Evolutionary conservation across 352 stramenopile species (phyloP).

Genomic region (Phytophthora pini): DNA sequence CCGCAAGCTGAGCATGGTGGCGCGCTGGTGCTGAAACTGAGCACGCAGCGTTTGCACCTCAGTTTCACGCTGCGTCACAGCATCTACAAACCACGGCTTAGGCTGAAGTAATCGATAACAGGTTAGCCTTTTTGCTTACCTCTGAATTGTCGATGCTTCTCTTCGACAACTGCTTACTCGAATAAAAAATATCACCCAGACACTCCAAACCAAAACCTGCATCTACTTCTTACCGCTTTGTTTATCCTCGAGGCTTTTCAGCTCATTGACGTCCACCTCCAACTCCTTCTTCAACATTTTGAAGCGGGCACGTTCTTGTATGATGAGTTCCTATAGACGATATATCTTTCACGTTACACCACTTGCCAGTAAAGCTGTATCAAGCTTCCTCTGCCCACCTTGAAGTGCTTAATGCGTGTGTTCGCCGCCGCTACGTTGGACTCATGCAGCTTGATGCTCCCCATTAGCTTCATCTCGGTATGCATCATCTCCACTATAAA

Average conservation of each 20-base stretch:
- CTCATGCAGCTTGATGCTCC: conserved; percentile 74
- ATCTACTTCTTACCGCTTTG: conserved; percentile 36
- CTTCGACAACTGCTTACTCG: conserved; percentile 41
- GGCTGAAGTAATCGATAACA: not conserved
- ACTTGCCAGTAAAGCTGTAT: not conserved
- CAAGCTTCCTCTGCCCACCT: conserved; percentile 35
- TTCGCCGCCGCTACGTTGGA: conserved; percentile 53
- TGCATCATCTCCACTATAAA: conserved; percentile 82
- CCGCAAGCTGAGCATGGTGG: conserved; percentile 41
- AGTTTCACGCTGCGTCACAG: conserved; percentile 36
- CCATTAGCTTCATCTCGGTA: conserved; percentile 72
- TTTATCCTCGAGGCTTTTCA: conserved; percentile 54
- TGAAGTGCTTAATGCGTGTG: conserved; percentile 54
- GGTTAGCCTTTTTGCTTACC: conserved; percentile 19
- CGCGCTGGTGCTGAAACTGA: conserved; percentile 39
- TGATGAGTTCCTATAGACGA: conserved; percentile 44
- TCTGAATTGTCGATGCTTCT: conserved; percentile 48
- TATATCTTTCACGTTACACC: not conserved
- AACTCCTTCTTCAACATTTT: conserved; percentile 40
- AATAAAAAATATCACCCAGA: conserved; percentile 5
- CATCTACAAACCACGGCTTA: conserved; percentile 34
- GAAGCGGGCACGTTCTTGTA: conserved; percentile 47
- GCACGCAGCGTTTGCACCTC: conserved; percentile 40
- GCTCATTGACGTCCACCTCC: conserved; percentile 32
- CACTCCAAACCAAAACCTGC: not conserved